phyloP scores from a whole-genome alignment of 2,329 filamentous ascomycete species.

The Verruconis gallopava region DNA sequence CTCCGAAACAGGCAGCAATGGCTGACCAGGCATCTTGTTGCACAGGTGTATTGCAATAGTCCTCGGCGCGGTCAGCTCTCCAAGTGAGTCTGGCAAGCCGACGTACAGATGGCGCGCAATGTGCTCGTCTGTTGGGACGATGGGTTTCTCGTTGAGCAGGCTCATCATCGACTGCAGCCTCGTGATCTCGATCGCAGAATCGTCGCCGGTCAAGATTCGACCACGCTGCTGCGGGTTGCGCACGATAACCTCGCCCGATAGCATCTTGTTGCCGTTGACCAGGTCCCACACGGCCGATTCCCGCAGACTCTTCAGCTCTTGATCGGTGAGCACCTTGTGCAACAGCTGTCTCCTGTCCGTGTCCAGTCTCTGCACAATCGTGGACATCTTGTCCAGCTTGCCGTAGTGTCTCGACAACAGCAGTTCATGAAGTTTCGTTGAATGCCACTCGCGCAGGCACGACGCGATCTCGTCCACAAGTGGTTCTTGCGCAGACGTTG shows the following conservation, averaged over 20 bases:
- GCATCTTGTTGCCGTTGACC: constrained; percentile 85
- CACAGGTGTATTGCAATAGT: constrained; percentile 69
- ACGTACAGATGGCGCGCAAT: constrained; percentile 72
- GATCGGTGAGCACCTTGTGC: constrained; percentile 80
- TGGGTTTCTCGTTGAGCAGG: constrained; percentile 71
- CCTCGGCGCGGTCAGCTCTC: constrained; percentile 60
- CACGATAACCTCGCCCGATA: constrained; percentile 88
- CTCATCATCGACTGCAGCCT: constrained; percentile 94
- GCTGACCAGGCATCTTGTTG: constrained; percentile 51
- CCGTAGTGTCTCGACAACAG: constrained; percentile 72
- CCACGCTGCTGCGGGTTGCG: constrained; percentile 74
- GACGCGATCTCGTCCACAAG: constrained; percentile 96
- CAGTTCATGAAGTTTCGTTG: constrained; percentile 86
- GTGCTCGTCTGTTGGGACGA: constrained; percentile 51
- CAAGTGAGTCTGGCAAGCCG: constrained; percentile 71
- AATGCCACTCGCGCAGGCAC: constrained; percentile 95
- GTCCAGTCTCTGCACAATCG: constrained; percentile 71
- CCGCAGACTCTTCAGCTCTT: constrained; percentile 68
- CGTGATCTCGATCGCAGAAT: constrained; percentile 84
- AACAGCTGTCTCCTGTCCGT: constrained; percentile 77
- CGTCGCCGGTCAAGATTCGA: constrained; percentile 76
- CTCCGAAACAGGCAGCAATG: constrained; percentile 62
- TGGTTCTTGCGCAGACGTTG: constrained; percentile 77
- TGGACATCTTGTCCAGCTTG: constrained; percentile 67
- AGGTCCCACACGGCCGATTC: constrained; percentile 93